Conservation (phyloP, 208 protist genomes). For the Crithidia fasciculata region DNA sequence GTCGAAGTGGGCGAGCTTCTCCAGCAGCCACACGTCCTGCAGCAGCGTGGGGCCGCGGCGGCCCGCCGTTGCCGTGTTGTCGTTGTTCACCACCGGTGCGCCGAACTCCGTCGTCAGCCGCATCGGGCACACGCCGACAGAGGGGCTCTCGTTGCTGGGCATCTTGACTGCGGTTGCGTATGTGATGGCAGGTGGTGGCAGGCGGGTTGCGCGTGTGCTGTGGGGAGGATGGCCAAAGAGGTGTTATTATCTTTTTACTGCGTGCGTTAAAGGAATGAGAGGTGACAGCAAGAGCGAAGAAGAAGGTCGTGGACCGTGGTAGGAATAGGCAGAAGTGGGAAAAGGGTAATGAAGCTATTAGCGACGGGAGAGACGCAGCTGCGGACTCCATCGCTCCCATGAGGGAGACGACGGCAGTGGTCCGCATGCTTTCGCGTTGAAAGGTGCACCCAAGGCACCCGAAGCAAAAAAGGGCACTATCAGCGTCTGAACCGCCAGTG, state of each 20-base stretch:
- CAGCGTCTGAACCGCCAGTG: too few relatives aligned
- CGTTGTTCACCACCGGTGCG: slow-evolving; percentile 19
- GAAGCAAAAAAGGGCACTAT: too few relatives aligned
- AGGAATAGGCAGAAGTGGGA: too few relatives aligned
- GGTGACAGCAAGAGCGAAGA: too few relatives aligned
- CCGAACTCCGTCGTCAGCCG: slow-evolving; percentile 18
- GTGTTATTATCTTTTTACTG: not conserved
- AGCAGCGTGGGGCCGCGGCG: slow-evolving; percentile 17
- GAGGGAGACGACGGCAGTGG: too few relatives aligned
- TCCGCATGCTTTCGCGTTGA: too few relatives aligned
- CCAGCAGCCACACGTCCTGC: slow-evolving; percentile 25
- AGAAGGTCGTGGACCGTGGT: too few relatives aligned
- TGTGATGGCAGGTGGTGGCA: not conserved
- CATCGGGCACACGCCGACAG: slow-evolving; percentile 7
- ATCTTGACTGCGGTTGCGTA: not conserved
- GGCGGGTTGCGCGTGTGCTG: not conserved
- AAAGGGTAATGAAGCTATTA: too few relatives aligned
- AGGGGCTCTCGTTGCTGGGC: slow-evolving; percentile 11
- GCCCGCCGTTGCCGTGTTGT: slow-evolving; percentile 16
- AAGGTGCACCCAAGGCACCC: too few relatives aligned
- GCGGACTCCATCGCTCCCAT: too few relatives aligned
- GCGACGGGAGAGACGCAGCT: too few relatives aligned
- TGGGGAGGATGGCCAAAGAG: not conserved
- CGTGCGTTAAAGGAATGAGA: too few relatives aligned
- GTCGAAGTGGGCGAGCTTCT: slow-evolving; percentile 22